Conservation (phyloP, 805 yeast species). For the Scheffersomyces spartinae region DNA sequence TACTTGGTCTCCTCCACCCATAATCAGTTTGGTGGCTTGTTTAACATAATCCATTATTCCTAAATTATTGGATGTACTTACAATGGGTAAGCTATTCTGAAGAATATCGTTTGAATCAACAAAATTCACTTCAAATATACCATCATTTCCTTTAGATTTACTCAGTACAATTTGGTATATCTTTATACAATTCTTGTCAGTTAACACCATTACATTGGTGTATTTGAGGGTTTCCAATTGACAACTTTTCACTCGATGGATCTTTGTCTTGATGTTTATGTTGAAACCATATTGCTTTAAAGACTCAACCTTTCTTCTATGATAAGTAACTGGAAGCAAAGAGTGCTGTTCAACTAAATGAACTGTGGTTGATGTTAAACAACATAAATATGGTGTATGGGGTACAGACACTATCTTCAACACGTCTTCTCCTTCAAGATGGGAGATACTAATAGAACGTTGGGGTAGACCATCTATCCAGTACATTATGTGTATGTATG, state of each 20-base stretch:
- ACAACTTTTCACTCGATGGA: conserved; percentile 16
- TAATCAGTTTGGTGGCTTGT: conserved; percentile 20
- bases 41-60: conserved; percentile 7
- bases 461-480: too few species aligned
- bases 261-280: conserved; percentile 13
- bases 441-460: too few species aligned
- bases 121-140: too few species aligned
- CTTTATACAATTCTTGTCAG: conserved; percentile 14
- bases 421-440: conserved; percentile 8
- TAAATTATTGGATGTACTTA: conserved; percentile 13
- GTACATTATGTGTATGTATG: too few species aligned
- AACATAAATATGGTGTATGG: conserved; percentile 15
- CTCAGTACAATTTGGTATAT: conserved; percentile 20
- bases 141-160: conserved; percentile 15
- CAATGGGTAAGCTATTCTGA: conserved; percentile 24
- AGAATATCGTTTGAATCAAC: too few species aligned
- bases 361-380: conserved; percentile 13
- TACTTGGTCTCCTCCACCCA: conserved; percentile 17
- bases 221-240: conserved; percentile 13
- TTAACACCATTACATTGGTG: conserved; percentile 16
- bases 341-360: conserved; percentile 15
- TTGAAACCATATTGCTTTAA: conserved; percentile 19
- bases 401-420: conserved; percentile 12
- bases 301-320: conserved; percentile 13
- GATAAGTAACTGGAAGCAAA: conserved; percentile 16